These are phyloP conservation scores for Dioszegia hungarica DNA, from an alignment of 768 basidiomycete genomes.

Conservation along the genomic window DNA sequence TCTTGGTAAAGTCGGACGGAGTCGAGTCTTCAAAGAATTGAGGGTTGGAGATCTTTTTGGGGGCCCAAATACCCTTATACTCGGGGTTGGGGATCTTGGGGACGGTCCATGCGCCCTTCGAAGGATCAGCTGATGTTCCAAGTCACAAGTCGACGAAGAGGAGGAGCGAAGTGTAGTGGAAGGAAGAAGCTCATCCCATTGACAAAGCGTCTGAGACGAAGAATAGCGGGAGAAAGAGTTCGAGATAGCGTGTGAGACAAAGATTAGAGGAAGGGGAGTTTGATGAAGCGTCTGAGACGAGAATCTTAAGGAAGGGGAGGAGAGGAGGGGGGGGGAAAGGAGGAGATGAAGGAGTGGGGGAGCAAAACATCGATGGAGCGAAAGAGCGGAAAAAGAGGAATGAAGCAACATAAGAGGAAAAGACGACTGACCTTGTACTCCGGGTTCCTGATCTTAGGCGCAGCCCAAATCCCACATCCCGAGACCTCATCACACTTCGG, in stretches of 20 bases:
- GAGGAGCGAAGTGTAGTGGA: background rate
- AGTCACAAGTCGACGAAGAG: background rate
- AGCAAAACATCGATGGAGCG: no score
- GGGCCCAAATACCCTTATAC: conserved; percentile 93
- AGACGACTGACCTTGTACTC: conserved; percentile 62
- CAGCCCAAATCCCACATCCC: conserved; percentile 93
- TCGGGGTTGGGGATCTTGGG: conserved; percentile 94
- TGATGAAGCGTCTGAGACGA: no score
- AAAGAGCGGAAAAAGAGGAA: no score
- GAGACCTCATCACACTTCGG: conserved; percentile 82
- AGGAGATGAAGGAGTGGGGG: no score
- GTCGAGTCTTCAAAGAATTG: conserved; percentile 79
- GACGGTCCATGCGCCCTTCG: conserved; percentile 87
- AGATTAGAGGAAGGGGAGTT: no score
- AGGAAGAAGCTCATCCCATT: no score
- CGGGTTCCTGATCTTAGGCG: conserved; percentile 85
- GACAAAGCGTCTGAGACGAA: no score
- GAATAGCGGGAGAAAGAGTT: no score
- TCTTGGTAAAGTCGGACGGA: conserved; percentile 79
- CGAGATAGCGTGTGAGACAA: no score
- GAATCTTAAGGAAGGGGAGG: background rate
- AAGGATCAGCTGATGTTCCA: conserved; percentile 1
- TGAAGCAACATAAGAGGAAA: background rate
- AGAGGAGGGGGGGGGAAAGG: background rate
- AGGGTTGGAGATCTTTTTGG: conserved; percentile 86